Evolutionary conservation across 805 yeast genomes (phyloP), one percentile per base, ranked within the genome.

Genomic region (Nakazawaea peltata): DNA sequence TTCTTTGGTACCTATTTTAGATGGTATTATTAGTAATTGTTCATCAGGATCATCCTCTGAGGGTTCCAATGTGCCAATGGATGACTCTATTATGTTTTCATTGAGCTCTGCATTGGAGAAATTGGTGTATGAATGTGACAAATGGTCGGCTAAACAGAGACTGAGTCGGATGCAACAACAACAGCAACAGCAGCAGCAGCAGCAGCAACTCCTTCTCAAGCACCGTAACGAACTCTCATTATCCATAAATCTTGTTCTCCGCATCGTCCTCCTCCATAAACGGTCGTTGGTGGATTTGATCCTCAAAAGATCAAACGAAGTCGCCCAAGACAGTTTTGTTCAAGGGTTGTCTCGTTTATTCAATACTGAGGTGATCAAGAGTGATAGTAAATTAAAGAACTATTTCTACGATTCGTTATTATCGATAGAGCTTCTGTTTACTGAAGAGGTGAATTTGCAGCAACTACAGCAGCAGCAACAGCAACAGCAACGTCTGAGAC

Each of bases 251-350:
- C 58, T 74, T 19, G 63, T 72, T 40, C 57, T 77, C 39, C 61
- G 76, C 38, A 70, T 77, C 12, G 54, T 77, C n/a, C 63, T 75
- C 31, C 69, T 77, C 32, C 83, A 77, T 49, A 73, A 72, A 46
- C 50, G 56, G 3, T 63, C 70, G 14, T 53, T 78, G 26, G 69
- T 70, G 13, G 58, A 63, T 5, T 49, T 69, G n/a, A 59, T 74
- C 1, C 40, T 60, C 33, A 65, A 63, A 32, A 52, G 69, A 49
- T 46, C 67, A 39, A 44, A 47, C 41, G 64, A 49, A 52, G 49
- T 54, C 19, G 58, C 66, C 34, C 57, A 67, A 28, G 71, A 71
- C 37, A 57, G 47, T 8, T 71, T 77, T 35, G 48, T 75, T 40
- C 59, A 63, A 41, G 67, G 67, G 40, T 52, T 77, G 47, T 62